Evolutionary conservation across 176 grass and related monocot genomes (phyloP).

Genomic region (Miscanthus lutarioriparius): DNA sequence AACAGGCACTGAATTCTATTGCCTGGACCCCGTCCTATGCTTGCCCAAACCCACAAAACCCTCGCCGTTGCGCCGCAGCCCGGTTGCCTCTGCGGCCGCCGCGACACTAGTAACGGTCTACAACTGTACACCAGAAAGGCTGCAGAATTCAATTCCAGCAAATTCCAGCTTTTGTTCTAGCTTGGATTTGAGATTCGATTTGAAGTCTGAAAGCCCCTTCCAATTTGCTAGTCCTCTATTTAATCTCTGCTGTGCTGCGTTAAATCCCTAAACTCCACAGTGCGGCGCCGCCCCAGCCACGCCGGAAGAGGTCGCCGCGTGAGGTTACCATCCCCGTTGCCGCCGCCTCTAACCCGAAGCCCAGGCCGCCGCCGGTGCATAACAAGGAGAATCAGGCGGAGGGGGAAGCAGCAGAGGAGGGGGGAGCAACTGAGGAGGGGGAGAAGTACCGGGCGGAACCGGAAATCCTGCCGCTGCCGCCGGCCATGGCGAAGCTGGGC

Average conservation of each 20-base stretch:
- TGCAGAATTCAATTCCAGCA: not conserved
- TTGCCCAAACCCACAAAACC: not conserved
- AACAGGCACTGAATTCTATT: not conserved
- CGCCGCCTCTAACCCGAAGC: not conserved
- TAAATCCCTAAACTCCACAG: not conserved
- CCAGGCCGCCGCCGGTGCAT: not conserved
- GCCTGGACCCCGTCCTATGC: not conserved
- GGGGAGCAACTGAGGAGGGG: not conserved
- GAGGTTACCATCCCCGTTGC: not conserved
- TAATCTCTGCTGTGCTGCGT: not conserved
- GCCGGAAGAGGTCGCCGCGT: not conserved
- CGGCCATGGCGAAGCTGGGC: conserved; percentile 43
- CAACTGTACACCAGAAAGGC: not conserved
- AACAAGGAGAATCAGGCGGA: not conserved
- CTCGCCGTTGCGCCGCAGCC: not conserved
- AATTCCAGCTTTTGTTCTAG: not conserved
- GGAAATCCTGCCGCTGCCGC: not conserved
- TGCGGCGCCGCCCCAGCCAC: not conserved
- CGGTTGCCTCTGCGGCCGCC: not conserved
- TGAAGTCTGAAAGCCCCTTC: not conserved
- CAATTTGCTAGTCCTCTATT: not conserved
- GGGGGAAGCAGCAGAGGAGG: not conserved
- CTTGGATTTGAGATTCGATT: not conserved
- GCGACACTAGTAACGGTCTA: not conserved
- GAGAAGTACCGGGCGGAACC: not conserved